Conservation (phyloP, 345 rosid genomes). For the Eucalyptus camaldulensis region DNA sequence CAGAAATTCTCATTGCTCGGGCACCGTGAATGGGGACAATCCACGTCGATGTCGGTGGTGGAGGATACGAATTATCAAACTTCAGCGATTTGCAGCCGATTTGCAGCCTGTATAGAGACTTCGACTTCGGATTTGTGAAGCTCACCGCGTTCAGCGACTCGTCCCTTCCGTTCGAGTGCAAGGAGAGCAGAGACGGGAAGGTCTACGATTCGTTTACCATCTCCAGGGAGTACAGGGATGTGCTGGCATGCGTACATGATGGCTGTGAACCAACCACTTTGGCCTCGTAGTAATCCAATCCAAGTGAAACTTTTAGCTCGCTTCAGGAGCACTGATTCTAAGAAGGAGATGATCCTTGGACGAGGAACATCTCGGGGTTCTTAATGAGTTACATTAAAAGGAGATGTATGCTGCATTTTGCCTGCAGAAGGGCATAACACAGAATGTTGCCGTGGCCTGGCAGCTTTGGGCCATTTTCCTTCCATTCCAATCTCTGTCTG, state of each 20-base stretch:
- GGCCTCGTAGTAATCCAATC: neutral
- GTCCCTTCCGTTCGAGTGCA: conserved; percentile 59
- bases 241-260: conserved; percentile 15
- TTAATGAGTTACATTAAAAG: neutral
- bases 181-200: conserved; percentile 50
- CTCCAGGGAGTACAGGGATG: conserved; percentile 29
- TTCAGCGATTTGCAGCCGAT: conserved; percentile 29
- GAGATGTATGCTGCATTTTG: too few species aligned
- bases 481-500: too few species aligned
- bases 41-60: conserved; percentile 76
- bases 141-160: conserved; percentile 50
- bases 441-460: too few species aligned
- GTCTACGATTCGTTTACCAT: conserved; percentile 32
- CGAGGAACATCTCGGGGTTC: neutral
- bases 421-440: too few species aligned
- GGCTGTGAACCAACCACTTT: conserved; percentile 8
- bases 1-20: conserved; percentile 46
- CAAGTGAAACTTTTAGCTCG: neutral
- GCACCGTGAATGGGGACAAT: conserved; percentile 57
- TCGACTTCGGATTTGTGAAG: conserved; percentile 68
- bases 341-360: neutral
- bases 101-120: conserved; percentile 68
- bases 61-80: conserved; percentile 43
- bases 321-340: neutral
- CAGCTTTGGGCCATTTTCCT: too few species aligned